Percentiles rank a stretch among this genome's conserved stretches.
Evolutionary conservation across 768 basidiomycete species (phyloP).

Genomic region (Phylloporus sp.): DNA sequence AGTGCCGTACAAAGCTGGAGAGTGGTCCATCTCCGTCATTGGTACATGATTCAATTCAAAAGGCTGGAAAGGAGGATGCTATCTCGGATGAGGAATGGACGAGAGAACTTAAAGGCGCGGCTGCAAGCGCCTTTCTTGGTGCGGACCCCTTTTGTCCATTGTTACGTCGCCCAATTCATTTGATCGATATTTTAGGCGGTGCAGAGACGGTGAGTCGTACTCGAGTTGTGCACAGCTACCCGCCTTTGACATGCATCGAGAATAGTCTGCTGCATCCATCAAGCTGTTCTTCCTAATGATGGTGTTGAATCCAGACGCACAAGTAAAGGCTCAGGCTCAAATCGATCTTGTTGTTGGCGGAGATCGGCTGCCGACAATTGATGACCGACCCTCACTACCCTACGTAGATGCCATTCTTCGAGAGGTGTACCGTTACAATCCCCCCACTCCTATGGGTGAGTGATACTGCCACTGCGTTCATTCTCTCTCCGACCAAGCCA

Average conservation of each 20-base stretch:
- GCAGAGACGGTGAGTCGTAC: conserved; percentile 9
- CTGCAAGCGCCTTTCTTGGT: conserved; percentile 9
- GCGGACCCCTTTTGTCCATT: not conserved
- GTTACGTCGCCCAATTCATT: not conserved
- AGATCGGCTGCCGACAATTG: conserved; percentile 3
- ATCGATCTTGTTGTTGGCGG: conserved; percentile 8
- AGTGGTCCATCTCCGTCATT: not conserved
- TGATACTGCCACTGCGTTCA: not conserved
- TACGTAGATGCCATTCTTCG: conserved; percentile 5
- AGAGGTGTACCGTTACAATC: conserved; percentile 2
- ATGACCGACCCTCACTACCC: conserved; percentile 6
- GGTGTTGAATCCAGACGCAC: conserved; percentile 1
- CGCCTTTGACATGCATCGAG: no score
- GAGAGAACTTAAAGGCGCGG: not conserved
- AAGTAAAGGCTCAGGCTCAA: conserved; percentile 12
- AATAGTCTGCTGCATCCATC: not conserved
- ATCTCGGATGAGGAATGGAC: not conserved
- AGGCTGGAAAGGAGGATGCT: not conserved
- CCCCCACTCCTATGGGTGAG: conserved; percentile 9
- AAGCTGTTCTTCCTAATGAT: conserved; percentile 11
- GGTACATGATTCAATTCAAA: not conserved
- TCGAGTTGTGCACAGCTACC: no score
- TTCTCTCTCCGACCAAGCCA: not conserved
- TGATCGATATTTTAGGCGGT: not conserved
- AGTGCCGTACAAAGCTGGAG: no score